phyloP scores from a whole-genome alignment of 2,329 filamentous ascomycete genomes.

The Fusarium ramigenum region DNA sequence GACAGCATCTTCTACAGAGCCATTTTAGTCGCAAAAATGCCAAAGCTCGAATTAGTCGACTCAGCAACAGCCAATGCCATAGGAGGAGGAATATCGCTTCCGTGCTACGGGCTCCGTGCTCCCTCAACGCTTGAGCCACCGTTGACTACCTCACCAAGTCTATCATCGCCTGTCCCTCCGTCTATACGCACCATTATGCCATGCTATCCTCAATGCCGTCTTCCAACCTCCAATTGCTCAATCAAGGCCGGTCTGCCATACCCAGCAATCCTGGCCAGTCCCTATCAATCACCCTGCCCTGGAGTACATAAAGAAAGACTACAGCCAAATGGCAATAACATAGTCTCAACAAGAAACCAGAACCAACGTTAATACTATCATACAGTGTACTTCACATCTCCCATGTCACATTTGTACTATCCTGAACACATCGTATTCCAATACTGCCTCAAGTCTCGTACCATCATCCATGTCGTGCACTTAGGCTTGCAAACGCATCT shows the following conservation, averaged over 20 bases:
- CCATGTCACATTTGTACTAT: slow-evolving; percentile 36
- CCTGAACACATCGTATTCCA: slow-evolving; percentile 30
- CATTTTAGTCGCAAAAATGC: neutral
- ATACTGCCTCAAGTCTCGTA: slow-evolving; percentile 29
- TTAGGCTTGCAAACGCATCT: slow-evolving; percentile 81
- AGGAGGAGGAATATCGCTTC: neutral
- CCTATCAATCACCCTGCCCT: neutral
- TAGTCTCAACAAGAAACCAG: slow-evolving; percentile 16
- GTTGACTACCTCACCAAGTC: neutral
- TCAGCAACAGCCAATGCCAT: neutral
- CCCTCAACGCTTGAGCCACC: neutral
- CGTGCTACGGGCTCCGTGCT: neutral
- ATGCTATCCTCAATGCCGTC: neutral
- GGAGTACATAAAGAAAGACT: neutral
- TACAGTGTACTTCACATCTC: slow-evolving; percentile 34
- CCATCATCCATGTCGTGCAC: slow-evolving; percentile 64
- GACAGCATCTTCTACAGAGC: neutral
- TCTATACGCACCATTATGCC: neutral
- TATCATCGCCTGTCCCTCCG: neutral
- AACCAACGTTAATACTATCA: slow-evolving; percentile 43
- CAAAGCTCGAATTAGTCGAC: neutral
- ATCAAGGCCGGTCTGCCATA: neutral
- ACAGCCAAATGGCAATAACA: neutral
- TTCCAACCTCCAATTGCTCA: neutral
- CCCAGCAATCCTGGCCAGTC: neutral